Base-by-base conservation (phyloP, 257 asterid genomes). In the Perilla frutescens region DNA sequence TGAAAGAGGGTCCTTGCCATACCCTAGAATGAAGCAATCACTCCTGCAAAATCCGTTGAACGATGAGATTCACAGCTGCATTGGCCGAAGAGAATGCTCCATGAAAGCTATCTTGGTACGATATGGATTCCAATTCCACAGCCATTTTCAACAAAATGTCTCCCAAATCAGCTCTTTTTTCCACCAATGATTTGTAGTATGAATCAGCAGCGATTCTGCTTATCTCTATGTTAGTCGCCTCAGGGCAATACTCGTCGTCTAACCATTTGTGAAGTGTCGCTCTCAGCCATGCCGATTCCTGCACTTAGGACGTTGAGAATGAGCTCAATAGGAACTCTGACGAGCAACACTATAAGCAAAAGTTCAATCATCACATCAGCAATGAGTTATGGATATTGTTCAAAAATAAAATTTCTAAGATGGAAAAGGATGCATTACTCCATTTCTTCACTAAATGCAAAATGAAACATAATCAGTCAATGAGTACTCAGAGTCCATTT, bases 71-170 rank as follows among this genome's bases (percentile, higher is more conserved):
- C 13, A 92, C 84, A 7, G 98, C 98, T 53, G 98, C 98, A 80
- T 92, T 92, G 70, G 98, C 97, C 2, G 98, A 82, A 47, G 98
- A 87, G 77, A 89, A 92, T 66, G 98, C 98, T 73, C 98, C 98
- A 31, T 90, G 98, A 74, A 93, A 93, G 90, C 97, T 93, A 77
- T 93, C 97, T 79, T 93, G 91, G 79, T 93, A 93, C 43, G 97
- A 93, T 73, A 93, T 83, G 32, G 97, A 82, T 70, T 90, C 92
- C 86, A 93, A 70, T 45, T 89, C 96, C 32, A 74, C 44, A 37
- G 90, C 98, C 96, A 93, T 89, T 62, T 72, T 84, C 68, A 93
- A 61, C 82, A 93, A 73, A 62, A 93, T 93, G 63, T 90, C 97
- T 13, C 98, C 98, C 71, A 89, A 40, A 71, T 90, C 98, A 32